Percentiles rank a stretch among this genome's conserved stretches.
phyloP scores from a whole-genome alignment of 2,329 filamentous ascomycete genomes.

The Thielaviopsis euricoi region DNA sequence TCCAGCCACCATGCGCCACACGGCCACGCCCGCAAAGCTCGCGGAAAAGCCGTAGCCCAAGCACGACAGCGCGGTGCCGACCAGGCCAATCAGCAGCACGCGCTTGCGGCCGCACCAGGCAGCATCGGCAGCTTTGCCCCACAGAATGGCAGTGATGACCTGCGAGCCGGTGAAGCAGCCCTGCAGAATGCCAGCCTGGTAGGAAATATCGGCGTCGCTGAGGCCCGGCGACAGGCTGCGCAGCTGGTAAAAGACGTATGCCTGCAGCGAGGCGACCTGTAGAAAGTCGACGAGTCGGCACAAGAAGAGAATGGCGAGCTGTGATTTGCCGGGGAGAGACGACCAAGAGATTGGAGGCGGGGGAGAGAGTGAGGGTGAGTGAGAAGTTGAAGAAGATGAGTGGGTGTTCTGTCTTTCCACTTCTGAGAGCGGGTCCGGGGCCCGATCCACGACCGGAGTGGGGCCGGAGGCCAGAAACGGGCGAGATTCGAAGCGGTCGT shows the following conservation, averaged over 20 bases:
- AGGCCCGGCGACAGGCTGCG: slow-evolving; percentile 44
- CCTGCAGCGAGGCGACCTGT: slow-evolving; percentile 50
- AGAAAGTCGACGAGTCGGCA: slow-evolving; percentile 58
- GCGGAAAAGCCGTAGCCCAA: slow-evolving; percentile 58
- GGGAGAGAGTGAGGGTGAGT: neutral
- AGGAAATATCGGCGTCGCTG: slow-evolving; percentile 39
- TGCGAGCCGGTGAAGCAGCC: slow-evolving; percentile 59
- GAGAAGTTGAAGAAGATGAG: neutral
- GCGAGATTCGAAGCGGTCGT: no score
- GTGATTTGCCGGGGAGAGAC: slow-evolving; percentile 52
- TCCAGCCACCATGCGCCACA: slow-evolving; percentile 51
- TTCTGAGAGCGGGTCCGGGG: no score
- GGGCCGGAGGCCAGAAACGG: no score
- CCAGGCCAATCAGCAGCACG: slow-evolving; percentile 52
- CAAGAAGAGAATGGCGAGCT: slow-evolving; percentile 52
- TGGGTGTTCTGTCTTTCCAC: no score
- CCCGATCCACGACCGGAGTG: no score
- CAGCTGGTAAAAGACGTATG: slow-evolving; percentile 63
- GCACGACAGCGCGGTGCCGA: slow-evolving; percentile 50
- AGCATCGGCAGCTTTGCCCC: slow-evolving; percentile 50
- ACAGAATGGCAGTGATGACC: slow-evolving; percentile 56
- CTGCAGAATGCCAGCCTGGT: slow-evolving; percentile 53
- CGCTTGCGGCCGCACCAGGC: slow-evolving; percentile 47
- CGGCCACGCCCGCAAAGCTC: slow-evolving; percentile 45
- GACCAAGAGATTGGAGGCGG: slow-evolving; percentile 43